Evolutionary conservation across 75 land plant species (phyloP).

Genomic region (Cunninghamia lanceolata): DNA sequence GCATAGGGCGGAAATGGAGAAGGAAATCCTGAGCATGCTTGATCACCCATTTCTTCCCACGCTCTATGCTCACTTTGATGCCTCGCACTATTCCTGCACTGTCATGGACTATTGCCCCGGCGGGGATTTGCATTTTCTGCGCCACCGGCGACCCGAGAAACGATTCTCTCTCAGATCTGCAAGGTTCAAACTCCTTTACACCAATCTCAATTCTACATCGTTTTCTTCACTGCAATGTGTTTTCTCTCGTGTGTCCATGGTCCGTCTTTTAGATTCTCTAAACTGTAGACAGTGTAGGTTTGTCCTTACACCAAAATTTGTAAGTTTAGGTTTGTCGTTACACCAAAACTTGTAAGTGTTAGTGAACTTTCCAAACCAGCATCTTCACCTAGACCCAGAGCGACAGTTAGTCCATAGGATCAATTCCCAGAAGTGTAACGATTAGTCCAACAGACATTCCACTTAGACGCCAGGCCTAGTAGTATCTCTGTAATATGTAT

Average conservation of each 20-base stretch:
- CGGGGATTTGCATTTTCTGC: slow-evolving; percentile 63
- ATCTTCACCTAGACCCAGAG: too few relatives aligned
- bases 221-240: not conserved
- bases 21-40: slow-evolving; percentile 55
- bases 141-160: slow-evolving; percentile 44
- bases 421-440: too few relatives aligned
- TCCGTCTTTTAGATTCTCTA: too few relatives aligned
- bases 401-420: too few relatives aligned
- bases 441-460: too few relatives aligned
- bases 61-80: slow-evolving; percentile 65
- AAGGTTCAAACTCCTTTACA: slow-evolving; percentile 21
- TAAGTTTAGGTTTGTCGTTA: too few relatives aligned
- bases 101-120: slow-evolving; percentile 86
- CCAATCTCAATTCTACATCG: not conserved
- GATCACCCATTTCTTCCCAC: slow-evolving; percentile 89
- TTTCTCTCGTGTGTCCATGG: not conserved
- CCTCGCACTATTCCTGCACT: slow-evolving; percentile 62
- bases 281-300: too few relatives aligned
- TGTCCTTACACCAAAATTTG: too few relatives aligned
- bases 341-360: too few relatives aligned
- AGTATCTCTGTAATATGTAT: not conserved
- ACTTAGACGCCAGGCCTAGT: not conserved
- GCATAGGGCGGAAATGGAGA: slow-evolving; percentile 61
- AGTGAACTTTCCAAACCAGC: too few relatives aligned
- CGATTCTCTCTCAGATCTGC: slow-evolving; percentile 54